Base-by-base conservation (phyloP, 2,329 filamentous ascomycete genomes). In the Paraphaeosphaeria sporulosa region DNA sequence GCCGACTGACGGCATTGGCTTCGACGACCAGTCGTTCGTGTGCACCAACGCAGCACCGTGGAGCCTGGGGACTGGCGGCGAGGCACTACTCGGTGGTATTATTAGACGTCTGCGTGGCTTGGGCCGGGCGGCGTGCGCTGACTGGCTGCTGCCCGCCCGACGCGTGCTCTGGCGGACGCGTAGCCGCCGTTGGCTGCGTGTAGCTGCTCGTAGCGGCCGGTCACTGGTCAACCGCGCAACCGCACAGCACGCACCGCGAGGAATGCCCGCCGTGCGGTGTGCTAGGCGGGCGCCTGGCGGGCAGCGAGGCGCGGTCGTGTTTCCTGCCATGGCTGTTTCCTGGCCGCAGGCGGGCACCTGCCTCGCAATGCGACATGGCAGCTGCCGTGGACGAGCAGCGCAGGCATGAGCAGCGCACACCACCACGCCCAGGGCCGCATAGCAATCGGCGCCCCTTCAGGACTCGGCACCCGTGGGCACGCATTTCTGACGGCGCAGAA, bases 221-320 rank as follows among this genome's bases (percentile, higher is more conserved):
- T 17, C 52, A 46, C 40, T 55, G 52, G 40, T 30, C 23, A 17
- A 30, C 36, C 38, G 38, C 23, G 19, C 23, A 32, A 19, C 38
- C 38, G 51, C 51, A 44, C 51, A 9, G 51, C 30, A 49, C 32
- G 57, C 21, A 38, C 23, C 25, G 51, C 25, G 38, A 43, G 21
- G 23, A 44, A 15, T 38, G 32, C 32, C 36, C 19, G 49, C 53
- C 34, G 48, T 61, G 59, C 59, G 50, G 59, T 61, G 59, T 61
- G 59, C 59, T 42, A 13, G 55, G 30, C 36, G 30, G 55, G 30
- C 43, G 46, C 50, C 15, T 36, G 21, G 40, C 19, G 59, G 47
- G 50, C 59, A 55, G 27, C 4, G 27, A 30, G 27, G 36, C 36
- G 43, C n/a, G n/a, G n/a, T n/a, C n/a, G 38, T 43, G 38, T 40